Base-by-base conservation (phyloP, 2,329 filamentous ascomycete species). In the Phaeoacremonium minimum region DNA sequence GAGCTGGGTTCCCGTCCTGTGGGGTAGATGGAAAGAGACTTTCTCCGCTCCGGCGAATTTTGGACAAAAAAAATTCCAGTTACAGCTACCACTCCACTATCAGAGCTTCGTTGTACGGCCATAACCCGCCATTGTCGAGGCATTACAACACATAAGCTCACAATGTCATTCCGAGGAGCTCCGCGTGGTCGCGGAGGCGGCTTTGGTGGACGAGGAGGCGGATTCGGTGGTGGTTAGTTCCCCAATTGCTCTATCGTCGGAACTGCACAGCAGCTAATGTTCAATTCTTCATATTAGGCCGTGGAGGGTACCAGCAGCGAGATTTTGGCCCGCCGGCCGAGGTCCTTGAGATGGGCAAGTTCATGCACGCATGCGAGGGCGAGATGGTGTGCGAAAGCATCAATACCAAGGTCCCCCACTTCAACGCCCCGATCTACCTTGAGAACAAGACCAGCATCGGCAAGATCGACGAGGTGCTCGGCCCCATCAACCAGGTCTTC, bases 391-490 rank as follows among this genome's bases (percentile, higher is more conserved):
- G 91, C 85, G 83, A 89, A 66, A 94, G 87, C 50, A 84, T 85
- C 66, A 97, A 96, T 74, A 73, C 85, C 53, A 97, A 97, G 71
- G 85, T 98, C 47, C 93, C 93, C 44, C 95, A 95, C 73, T 98
- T 98, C 83, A 97, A 96, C 73, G 93, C 93, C 44, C 89, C 89
- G 50, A 95, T 98, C 64, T 98, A 93, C 71, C 84, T 97, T 55
- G 91, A 97, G 77, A 98, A 97, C 75, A 98, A 97, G 84, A 91
- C 86, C 31, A 74, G 85, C 44, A 80, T 98, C 62, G 93, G 93
- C 64, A 97, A 97, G 70, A 86, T 98, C 59, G 93, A 98, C 69
- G 93, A 98, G 71, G 86, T 98, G 50, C 83, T 98, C 51, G 93
- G 93, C 40, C 91, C 93, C 46, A 87, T 98, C 66, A 97, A 95